phyloP scores from a whole-genome alignment of 331 rosid genomes.

The Rhamnella rubrinervis region DNA sequence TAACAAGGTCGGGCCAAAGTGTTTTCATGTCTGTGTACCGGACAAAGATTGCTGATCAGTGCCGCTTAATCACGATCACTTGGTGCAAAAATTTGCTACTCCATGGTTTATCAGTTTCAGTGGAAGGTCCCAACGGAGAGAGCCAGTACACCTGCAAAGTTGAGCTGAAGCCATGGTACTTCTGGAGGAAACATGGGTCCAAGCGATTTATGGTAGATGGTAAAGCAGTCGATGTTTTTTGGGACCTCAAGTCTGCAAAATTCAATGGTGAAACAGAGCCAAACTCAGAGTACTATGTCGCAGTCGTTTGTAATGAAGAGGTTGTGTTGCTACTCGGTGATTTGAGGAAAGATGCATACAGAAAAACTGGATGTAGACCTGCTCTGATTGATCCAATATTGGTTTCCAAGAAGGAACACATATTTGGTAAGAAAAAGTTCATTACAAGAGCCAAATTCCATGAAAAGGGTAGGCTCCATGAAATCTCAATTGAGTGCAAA shows the following conservation, averaged over 20 bases:
- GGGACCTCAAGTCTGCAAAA: constrained; percentile 81
- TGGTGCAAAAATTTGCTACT: constrained; percentile 79
- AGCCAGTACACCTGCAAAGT: constrained; percentile 62
- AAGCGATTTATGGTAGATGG: constrained; percentile 59
- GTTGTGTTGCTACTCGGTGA: constrained; percentile 78
- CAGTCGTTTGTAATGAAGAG: constrained; percentile 76
- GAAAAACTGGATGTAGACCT: constrained; percentile 69
- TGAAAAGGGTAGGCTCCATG: constrained; percentile 64
- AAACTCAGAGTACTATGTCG: constrained; percentile 70
- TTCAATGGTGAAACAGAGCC: constrained; percentile 78
- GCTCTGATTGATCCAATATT: constrained; percentile 68
- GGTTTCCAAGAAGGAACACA: constrained; percentile 77
- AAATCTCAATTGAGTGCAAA: constrained; percentile 74
- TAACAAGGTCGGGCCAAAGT: constrained; percentile 70
- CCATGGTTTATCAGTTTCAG: constrained; percentile 69
- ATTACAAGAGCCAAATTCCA: constrained; percentile 70
- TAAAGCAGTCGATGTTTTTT: constrained; percentile 50
- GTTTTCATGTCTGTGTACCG: constrained; percentile 64
- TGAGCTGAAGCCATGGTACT: constrained; percentile 90
- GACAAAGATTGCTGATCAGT: constrained; percentile 63
- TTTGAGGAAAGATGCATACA: constrained; percentile 70
- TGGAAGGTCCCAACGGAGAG: constrained; percentile 66
- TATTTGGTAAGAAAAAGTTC: constrained; percentile 74
- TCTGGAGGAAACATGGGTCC: constrained; percentile 85
- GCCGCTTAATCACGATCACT: constrained; percentile 69